Evolutionary conservation across 2,329 filamentous ascomycete genomes (phyloP).

Genomic region (Ceratocystis cubensis): DNA sequence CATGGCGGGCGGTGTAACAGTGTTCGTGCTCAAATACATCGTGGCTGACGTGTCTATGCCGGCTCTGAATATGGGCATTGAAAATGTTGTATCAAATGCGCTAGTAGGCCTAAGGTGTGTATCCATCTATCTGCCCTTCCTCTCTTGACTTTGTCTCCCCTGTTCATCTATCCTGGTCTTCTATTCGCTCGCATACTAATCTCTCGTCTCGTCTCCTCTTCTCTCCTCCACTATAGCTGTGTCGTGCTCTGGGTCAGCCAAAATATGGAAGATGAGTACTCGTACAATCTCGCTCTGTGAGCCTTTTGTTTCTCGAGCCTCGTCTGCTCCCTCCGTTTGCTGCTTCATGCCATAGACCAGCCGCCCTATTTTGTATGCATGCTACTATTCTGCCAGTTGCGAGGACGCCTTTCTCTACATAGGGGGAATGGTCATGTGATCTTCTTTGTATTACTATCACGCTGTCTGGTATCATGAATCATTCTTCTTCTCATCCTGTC

Average conservation of each 20-base stretch:
- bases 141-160: background rate
- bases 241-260: slow-evolving; percentile 57
- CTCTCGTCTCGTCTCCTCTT: background rate
- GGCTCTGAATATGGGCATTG: slow-evolving; percentile 50
- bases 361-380: background rate
- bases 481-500: background rate
- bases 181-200: background rate
- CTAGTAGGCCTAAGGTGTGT: slow-evolving; percentile 48
- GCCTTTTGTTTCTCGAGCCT: slow-evolving; percentile 2
- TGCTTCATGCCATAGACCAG: background rate
- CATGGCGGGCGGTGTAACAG: slow-evolving; percentile 56
- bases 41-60: slow-evolving; percentile 47
- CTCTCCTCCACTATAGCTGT: slow-evolving; percentile 32
- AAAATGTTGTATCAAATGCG: slow-evolving; percentile 53
- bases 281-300: slow-evolving; percentile 53
- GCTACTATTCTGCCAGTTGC: background rate
- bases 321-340: background rate
- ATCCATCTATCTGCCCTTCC: slow-evolving; percentile 3
- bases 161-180: too few species aligned
- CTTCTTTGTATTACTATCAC: slow-evolving; percentile 10
- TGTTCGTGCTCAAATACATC: slow-evolving; percentile 53
- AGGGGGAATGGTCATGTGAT: slow-evolving; percentile 6
- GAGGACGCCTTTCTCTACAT: too few species aligned
- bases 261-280: slow-evolving; percentile 62
- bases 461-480: slow-evolving; percentile 6